Conservation (phyloP, 2,329 filamentous ascomycete species). For the Nothomitra cinnamomea region DNA sequence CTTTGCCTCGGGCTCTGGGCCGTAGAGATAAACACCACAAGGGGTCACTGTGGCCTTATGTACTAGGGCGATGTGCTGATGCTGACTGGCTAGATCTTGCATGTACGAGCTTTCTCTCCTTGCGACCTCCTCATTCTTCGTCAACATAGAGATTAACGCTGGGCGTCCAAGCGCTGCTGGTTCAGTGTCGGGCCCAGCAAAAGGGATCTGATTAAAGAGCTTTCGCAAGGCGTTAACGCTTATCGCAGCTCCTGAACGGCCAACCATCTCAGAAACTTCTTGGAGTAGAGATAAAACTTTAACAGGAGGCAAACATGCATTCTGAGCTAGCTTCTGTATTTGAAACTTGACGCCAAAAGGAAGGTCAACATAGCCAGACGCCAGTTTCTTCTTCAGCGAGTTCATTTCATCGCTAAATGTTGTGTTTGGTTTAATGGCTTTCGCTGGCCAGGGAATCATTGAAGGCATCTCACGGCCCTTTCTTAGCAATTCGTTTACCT, state of each 20-base stretch:
- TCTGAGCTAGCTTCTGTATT: conserved; percentile 43
- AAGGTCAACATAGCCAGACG: conserved; percentile 19
- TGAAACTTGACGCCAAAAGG: conserved; percentile 43
- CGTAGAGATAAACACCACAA: conserved; percentile 36
- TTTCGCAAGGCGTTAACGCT: conserved; percentile 32
- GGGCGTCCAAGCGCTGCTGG: conserved; percentile 24
- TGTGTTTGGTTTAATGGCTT: conserved; percentile 9
- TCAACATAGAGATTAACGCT: conserved; percentile 25
- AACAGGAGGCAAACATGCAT: conserved; percentile 42
- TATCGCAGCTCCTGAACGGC: conserved; percentile 14
- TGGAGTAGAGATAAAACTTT: conserved; percentile 31
- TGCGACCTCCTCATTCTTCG: conserved; percentile 24
- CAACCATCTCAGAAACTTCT: conserved; percentile 22
- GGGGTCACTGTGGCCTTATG: conserved; percentile 44
- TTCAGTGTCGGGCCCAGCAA: conserved; percentile 34
- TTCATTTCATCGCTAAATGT: conserved; percentile 19
- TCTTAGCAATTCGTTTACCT: background rate
- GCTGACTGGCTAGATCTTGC: conserved; percentile 10
- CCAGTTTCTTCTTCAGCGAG: conserved; percentile 18
- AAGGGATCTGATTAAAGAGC: conserved; percentile 35
- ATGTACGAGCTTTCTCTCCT: conserved; percentile 12
- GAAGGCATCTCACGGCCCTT: background rate
- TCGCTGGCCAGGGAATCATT: conserved; percentile 2
- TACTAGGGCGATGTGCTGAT: conserved; percentile 30
- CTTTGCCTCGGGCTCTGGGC: conserved; percentile 32